phyloP scores from a whole-genome alignment of 768 basidiomycete species.

The Heimioporus sp. region DNA sequence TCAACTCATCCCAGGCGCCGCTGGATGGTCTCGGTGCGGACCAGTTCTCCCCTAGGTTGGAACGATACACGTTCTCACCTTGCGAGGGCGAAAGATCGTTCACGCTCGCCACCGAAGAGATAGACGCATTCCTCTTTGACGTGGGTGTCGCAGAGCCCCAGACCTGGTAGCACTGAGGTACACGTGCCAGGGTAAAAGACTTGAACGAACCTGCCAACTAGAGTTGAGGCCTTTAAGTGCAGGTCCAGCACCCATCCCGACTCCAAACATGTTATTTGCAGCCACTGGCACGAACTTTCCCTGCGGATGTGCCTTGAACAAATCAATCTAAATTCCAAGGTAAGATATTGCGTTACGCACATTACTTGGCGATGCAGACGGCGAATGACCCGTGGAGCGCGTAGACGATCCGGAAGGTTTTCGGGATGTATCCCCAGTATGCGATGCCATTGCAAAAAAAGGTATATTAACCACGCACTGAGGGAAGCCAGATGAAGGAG shows the following conservation, averaged over 20 bases:
- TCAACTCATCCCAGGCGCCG: slow-evolving; percentile 60
- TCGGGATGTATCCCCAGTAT: slow-evolving; percentile 46
- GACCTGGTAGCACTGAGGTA: slow-evolving; percentile 40
- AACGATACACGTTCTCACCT: slow-evolving; percentile 46
- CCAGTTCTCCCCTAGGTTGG: slow-evolving; percentile 52
- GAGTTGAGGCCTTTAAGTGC: slow-evolving; percentile 53
- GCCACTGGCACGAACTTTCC: slow-evolving; percentile 44
- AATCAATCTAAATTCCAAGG: slow-evolving; percentile 6
- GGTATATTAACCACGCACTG: slow-evolving; percentile 31
- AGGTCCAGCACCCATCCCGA: slow-evolving; percentile 46
- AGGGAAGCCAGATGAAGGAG: slow-evolving; percentile 15
- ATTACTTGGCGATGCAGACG: slow-evolving; percentile 56
- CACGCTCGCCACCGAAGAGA: slow-evolving; percentile 55
- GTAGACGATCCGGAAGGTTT: slow-evolving; percentile 72
- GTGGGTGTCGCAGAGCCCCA: slow-evolving; percentile 52
- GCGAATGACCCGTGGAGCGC: slow-evolving; percentile 61
- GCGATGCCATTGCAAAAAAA: slow-evolving; percentile 32
- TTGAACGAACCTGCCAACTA: slow-evolving; percentile 62
- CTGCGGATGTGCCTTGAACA: slow-evolving; percentile 38
- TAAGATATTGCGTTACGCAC: slow-evolving; percentile 37
- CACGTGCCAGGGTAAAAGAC: slow-evolving; percentile 3
- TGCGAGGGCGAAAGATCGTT: slow-evolving; percentile 47
- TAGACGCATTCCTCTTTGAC: slow-evolving; percentile 58
- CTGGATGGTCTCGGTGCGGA: slow-evolving; percentile 46
- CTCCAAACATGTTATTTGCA: slow-evolving; percentile 50